A percentile compares a stretch with the other conserved stretches of the same genome.
phyloP scores from a whole-genome alignment of 106 monocot genomes.

The Amphibolis antarctica region DNA sequence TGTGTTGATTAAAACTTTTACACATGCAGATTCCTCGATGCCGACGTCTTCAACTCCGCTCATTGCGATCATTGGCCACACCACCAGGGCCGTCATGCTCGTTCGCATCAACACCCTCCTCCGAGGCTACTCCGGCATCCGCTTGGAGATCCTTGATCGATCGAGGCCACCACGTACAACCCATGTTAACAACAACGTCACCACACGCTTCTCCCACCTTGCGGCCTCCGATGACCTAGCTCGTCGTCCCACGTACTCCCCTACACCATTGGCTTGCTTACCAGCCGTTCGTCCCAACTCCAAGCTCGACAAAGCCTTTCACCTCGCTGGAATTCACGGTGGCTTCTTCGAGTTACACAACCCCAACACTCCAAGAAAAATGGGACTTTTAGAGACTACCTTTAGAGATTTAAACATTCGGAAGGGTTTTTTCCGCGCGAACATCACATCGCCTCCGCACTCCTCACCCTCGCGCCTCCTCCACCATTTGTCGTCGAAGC shows the following conservation, averaged over 20 bases:
- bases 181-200: conserved; percentile 35
- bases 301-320: conserved; percentile 49
- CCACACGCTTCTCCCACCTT: conserved; percentile 48
- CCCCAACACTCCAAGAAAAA: too few relatives aligned
- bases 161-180: conserved; percentile 35
- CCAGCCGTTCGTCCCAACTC: conserved; percentile 57
- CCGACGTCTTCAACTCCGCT: too few relatives aligned
- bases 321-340: conserved; percentile 35
- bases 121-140: conserved; percentile 50
- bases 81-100: conserved; percentile 42
- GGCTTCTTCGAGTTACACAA: conserved; percentile 78
- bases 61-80: too few relatives aligned
- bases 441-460: too few relatives aligned
- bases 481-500: too few relatives aligned
- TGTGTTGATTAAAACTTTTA: too few relatives aligned
- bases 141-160: conserved; percentile 47
- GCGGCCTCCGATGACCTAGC: conserved; percentile 76
- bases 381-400: too few relatives aligned
- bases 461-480: too few relatives aligned
- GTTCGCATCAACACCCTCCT: conserved; percentile 45
- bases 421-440: too few relatives aligned
- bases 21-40: too few relatives aligned
- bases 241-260: too few relatives aligned
- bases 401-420: too few relatives aligned
- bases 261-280: conserved; percentile 69